Evolutionary conservation across 768 basidiomycete species (phyloP), one percentile per base, ranked within the genome.

Genomic region (Boletus coccyginus): DNA sequence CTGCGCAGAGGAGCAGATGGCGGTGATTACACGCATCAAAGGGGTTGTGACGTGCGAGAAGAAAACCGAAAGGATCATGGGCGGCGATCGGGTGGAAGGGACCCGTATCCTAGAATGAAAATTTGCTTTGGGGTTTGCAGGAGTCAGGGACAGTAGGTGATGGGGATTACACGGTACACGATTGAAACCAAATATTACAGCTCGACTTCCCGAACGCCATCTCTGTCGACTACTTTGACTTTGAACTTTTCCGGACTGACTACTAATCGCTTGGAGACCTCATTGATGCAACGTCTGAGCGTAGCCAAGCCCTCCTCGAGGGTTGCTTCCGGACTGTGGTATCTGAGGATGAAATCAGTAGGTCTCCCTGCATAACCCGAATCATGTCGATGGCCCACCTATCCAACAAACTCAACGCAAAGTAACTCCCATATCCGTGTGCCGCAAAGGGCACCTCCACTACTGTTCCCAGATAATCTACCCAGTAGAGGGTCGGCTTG

Each of bases 351-450:
- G 32, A 36, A 5, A 39, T 62, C 31, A 55, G 47, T 27, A 24
- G 10, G 32, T 35, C 39, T 51, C 21, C 39, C 17, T 40, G 46
- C 7, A n/a, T 36, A 17, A 56, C 9, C 21, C 46, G 24, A 46
- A 16, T 13, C 31, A 3, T 27, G 11, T 21, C 21, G 42, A 54
- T 19, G 9, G 8, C 82, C 39, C 55, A 92, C 91, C 91, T 80
- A 69, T 99, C 97, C 52, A 98, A 80, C 69, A 96, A 89, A 83
- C 88, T 86, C 62, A 98, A 74, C 11, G 86, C 88, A 72, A 98
- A 97, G 75, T 94, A 97, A 53, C 87, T 82, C 43, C 94, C 97
- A 69, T 98, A 94, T 3, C 97, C 97, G 67, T 98, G 96, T 1
- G 94, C 94, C 16, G 86, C 94, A 69, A 94, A 99, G 0, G 94